These are phyloP conservation scores for Agapanthus africanus DNA, from an alignment of 106 monocot species.

Conservation along the genomic window DNA sequence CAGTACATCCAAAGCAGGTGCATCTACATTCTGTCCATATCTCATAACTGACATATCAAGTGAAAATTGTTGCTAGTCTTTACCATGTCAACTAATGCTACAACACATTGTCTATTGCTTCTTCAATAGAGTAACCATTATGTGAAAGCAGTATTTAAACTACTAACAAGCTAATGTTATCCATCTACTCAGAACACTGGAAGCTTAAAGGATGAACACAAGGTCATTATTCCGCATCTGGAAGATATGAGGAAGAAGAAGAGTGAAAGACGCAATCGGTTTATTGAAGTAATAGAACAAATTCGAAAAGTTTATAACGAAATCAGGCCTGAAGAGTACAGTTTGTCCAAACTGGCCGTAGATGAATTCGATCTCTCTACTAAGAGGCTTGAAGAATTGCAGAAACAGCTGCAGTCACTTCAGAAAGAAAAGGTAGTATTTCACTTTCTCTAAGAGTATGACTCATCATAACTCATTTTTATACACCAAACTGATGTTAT, in stretches of 20 bases:
- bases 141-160: not conserved
- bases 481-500: not conserved
- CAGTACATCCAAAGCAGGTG: constrained; percentile 35
- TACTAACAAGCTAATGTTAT: not conserved
- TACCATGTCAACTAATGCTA: not conserved
- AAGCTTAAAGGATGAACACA: constrained; percentile 68
- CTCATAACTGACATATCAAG: not conserved
- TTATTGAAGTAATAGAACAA: constrained; percentile 52
- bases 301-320: constrained; percentile 54
- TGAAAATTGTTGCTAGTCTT: not conserved
- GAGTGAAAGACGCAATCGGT: constrained; percentile 48
- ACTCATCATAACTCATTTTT: not conserved
- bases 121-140: not conserved
- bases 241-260: constrained; percentile 82
- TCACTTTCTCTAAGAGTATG: not conserved
- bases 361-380: constrained; percentile 72
- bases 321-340: constrained; percentile 35
- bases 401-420: constrained; percentile 49
- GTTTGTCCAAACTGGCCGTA: constrained; percentile 16
- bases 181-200: constrained; percentile 52
- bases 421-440: constrained; percentile 75
- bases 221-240: constrained; percentile 37
- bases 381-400: constrained; percentile 71
- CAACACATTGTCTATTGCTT: not conserved
- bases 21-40: not conserved